Base-by-base conservation (phyloP, 331 rosid genomes). In the Ulmus americana region DNA sequence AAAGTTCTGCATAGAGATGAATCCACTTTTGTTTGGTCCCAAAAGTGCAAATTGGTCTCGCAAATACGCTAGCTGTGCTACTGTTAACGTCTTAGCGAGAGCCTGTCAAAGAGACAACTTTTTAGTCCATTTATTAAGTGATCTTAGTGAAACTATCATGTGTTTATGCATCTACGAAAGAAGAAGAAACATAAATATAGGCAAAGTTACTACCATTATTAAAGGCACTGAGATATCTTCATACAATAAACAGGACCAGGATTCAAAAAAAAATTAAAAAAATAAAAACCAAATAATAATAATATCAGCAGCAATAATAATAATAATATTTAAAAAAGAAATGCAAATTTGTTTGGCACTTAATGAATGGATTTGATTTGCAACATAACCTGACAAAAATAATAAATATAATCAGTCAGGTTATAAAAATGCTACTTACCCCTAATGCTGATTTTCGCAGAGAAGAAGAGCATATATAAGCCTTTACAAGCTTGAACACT, bases 1-100 rank as follows among this genome's bases (percentile, higher is more conserved):
- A 79, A 91, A 84, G 80, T 86, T 86, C 76, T 88, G 91, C 95
- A 91, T 88, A 44, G 95, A 84, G 73, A 91, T 86, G 63, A 80
- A 46, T 51, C 97, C 97, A 22, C 74, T 86, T 81, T 86, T 91
- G 73, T 82, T 85, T 45, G 96, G 97, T 44, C 85, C 91, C 44
- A 91, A 73, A 58, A 69, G 59, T 7, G 73, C 70, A 77, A 88
- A 91, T 55, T 91, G 97, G 76, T 81, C 87, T 75, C 75, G 80
- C 70, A 91, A 72, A 80, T 88, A 88, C 58, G 86, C 81, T 53
- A 85, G 77, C 70, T 88, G 95, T 70, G 77, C 69, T 59, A 81
- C 75, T 58, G 84, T 82, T 79, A 84, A 81, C 8, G 96, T 80
- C 85, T 88, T 88, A 46, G 97, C 91, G 18, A 91, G 83, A 58